These are phyloP conservation scores for Piedraia hortae DNA, from an alignment of 2,329 filamentous ascomycete genomes.

Conservation along the genomic window DNA sequence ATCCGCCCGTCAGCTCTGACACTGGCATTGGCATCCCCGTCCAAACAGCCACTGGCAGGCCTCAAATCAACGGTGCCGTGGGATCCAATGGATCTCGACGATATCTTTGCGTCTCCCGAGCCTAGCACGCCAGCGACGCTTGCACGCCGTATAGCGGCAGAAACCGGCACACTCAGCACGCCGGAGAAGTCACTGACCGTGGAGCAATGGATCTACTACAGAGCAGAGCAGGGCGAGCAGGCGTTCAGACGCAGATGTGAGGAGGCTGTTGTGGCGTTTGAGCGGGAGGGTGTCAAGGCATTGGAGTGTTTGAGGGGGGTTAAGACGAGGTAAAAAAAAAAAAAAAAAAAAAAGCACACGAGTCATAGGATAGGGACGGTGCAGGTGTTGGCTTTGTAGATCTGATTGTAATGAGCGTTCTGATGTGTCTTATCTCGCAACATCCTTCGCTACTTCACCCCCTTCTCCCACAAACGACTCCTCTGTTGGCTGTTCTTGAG, in stretches of 20 bases:
- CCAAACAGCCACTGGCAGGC: slow-evolving; percentile 20
- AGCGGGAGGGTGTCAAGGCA: slow-evolving; percentile 53
- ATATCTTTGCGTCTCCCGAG: slow-evolving; percentile 28
- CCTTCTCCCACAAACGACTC: too few relatives aligned
- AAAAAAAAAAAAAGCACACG: too few relatives aligned
- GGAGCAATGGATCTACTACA: slow-evolving; percentile 70
- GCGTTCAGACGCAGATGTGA: slow-evolving; percentile 61
- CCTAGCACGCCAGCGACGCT: slow-evolving; percentile 7
- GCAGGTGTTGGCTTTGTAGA: too few relatives aligned
- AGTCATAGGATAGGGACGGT: too few relatives aligned
- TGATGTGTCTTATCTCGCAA: too few relatives aligned
- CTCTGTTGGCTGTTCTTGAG: too few relatives aligned
- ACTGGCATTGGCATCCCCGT: slow-evolving; percentile 9
- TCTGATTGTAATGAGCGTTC: too few relatives aligned
- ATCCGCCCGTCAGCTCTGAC: too few relatives aligned
- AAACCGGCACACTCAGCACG: slow-evolving; percentile 33
- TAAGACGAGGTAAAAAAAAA: too few relatives aligned
- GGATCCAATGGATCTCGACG: slow-evolving; percentile 50
- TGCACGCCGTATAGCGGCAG: slow-evolving; percentile 15
- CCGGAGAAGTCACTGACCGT: slow-evolving; percentile 76
- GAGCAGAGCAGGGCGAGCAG: slow-evolving; percentile 55
- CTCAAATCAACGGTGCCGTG: slow-evolving; percentile 31
- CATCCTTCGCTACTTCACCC: too few relatives aligned
- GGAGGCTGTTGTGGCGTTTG: slow-evolving; percentile 53
- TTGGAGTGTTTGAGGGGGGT: slow-evolving; percentile 46